Conservation (phyloP, 306 rosid species). For the Lupinus albus region DNA sequence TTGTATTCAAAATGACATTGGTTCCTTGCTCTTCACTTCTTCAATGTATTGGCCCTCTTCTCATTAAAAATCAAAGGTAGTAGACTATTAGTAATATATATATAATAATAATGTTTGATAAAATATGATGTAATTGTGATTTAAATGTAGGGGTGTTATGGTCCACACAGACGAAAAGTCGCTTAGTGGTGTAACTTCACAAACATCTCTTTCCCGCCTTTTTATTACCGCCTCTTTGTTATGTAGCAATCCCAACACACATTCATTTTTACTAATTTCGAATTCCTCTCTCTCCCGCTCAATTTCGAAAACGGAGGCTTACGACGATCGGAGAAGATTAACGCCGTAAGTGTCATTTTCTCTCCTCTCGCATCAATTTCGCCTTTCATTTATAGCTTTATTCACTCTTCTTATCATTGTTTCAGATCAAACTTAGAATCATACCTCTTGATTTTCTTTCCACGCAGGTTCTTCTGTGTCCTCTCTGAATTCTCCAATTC, state of each 20-base stretch:
- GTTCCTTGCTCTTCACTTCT: too few relatives aligned
- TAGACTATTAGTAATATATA: too few relatives aligned
- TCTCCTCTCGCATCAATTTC: background rate
- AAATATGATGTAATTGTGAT: background rate
- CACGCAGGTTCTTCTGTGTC: background rate
- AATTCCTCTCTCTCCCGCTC: background rate
- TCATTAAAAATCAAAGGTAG: too few relatives aligned
- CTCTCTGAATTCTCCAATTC: constrained; percentile 20
- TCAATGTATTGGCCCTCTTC: too few relatives aligned
- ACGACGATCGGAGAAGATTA: constrained; percentile 2
- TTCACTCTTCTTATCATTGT: background rate
- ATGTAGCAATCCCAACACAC: constrained; percentile 5
- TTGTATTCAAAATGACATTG: too few relatives aligned
- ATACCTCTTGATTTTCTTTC: background rate
- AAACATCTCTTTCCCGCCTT: constrained; percentile 45
- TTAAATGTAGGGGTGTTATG: constrained; percentile 24
- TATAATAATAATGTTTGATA: too few relatives aligned
- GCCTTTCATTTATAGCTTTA: constrained; percentile 8
- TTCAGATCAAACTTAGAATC: background rate
- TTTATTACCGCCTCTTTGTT: constrained; percentile 45
- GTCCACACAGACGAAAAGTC: constrained; percentile 18
- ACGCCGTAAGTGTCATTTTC: constrained; percentile 26
- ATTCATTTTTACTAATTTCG: constrained; percentile 2
- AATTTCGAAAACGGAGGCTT: background rate
- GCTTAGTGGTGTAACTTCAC: background rate